A percentile compares a stretch with the other conserved stretches of the same genome.
These are phyloP conservation scores for Pseudogymnoascus destructans DNA, from an alignment of 2,329 filamentous ascomycete genomes.

Conservation along the genomic window DNA sequence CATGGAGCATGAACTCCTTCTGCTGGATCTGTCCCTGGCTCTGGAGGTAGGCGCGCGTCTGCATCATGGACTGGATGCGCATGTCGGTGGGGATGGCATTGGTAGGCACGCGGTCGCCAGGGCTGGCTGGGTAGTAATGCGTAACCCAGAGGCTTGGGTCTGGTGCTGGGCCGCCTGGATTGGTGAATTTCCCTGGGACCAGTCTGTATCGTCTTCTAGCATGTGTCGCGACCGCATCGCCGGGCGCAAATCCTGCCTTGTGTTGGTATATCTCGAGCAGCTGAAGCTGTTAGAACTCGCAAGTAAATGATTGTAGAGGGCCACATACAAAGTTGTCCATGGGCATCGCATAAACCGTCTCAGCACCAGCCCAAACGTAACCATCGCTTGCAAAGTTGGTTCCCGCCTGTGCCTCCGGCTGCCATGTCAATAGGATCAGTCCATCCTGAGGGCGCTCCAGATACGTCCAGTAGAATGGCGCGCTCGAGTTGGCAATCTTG, in stretches of 20 bases:
- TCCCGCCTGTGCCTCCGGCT: constrained; percentile 58
- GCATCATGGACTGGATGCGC: constrained; percentile 46
- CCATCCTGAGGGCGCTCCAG: constrained; percentile 72
- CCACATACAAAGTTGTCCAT: constrained; percentile 10
- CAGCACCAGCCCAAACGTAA: constrained; percentile 76
- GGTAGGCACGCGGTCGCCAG: constrained; percentile 57
- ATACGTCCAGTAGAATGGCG: constrained; percentile 89
- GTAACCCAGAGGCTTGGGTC: constrained; percentile 83
- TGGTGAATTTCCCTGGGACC: constrained; percentile 54
- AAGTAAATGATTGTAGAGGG: background rate
- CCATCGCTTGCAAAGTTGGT: constrained; percentile 80
- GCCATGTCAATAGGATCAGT: constrained; percentile 76
- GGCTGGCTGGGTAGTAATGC: constrained; percentile 72
- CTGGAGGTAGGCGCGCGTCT: constrained; percentile 51
- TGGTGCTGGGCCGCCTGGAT: constrained; percentile 54
- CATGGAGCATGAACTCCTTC: constrained; percentile 90
- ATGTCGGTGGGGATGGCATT: constrained; percentile 51
- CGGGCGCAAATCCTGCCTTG: constrained; percentile 64
- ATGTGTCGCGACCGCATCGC: constrained; percentile 63
- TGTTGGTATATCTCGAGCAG: constrained; percentile 81
- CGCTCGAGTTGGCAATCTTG: constrained; percentile 69
- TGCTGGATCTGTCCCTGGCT: constrained; percentile 68
- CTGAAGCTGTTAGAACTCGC: constrained; percentile 32
- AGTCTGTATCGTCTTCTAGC: constrained; percentile 79
- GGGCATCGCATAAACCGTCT: constrained; percentile 36